phyloP scores from a whole-genome alignment of 768 basidiomycete genomes.

The Dictyophora rubrovolvata region DNA sequence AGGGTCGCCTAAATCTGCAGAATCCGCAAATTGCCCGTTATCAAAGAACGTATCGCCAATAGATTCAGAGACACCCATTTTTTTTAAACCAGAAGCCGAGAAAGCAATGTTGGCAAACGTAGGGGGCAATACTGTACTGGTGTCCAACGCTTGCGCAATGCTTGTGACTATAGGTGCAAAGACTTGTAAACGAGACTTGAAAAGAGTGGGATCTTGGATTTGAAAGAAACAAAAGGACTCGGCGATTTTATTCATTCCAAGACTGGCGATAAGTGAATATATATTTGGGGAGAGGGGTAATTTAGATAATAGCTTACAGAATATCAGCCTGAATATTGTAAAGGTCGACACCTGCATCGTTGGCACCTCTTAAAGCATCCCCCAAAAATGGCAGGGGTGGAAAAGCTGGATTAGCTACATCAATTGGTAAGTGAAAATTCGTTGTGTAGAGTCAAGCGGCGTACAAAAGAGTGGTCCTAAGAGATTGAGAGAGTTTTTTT shows the following conservation, averaged over 20 bases:
- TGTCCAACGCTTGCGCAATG: constrained; percentile 29
- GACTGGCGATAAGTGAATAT: constrained; percentile 24
- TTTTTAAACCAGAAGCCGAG: constrained; percentile 36
- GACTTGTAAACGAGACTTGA: constrained; percentile 31
- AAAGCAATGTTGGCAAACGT: constrained; percentile 44
- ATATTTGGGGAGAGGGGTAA: not conserved
- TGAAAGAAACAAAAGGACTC: constrained; percentile 44
- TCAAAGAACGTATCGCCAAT: constrained; percentile 30
- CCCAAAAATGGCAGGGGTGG: not conserved
- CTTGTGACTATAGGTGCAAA: constrained; percentile 39
- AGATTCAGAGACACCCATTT: constrained; percentile 31
- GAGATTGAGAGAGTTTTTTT: not conserved
- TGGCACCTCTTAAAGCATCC: not conserved
- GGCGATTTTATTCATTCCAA: constrained; percentile 46
- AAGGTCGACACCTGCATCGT: not conserved
- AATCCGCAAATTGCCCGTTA: constrained; percentile 32
- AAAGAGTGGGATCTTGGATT: constrained; percentile 32
- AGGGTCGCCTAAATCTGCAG: constrained; percentile 29
- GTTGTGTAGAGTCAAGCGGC: not conserved
- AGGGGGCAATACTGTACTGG: constrained; percentile 26
- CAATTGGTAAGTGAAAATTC: not conserved
- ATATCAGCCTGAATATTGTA: constrained; percentile 5
- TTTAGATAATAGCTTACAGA: not conserved
- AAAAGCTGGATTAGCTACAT: not conserved
- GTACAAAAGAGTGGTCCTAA: not conserved